These are phyloP conservation scores for Streptanthus diversifolius DNA, from an alignment of 345 rosid species.

Conservation along the genomic window DNA sequence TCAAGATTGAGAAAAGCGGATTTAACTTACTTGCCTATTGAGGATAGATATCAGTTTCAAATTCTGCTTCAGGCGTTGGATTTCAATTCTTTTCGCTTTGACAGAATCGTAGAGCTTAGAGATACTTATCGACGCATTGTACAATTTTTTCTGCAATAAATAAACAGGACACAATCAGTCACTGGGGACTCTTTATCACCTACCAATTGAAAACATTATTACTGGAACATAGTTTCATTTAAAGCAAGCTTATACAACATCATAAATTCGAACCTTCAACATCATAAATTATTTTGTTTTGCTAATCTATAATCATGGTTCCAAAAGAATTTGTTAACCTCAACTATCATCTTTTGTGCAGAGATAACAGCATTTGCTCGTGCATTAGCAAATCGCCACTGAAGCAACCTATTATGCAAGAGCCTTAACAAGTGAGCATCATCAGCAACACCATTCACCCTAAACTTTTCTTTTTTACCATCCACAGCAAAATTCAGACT, in stretches of 20 bases:
- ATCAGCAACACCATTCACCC: slow-evolving; percentile 47
- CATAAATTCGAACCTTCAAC: too few relatives aligned
- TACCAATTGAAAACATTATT: neutral
- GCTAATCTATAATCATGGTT: neutral
- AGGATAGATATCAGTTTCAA: slow-evolving; percentile 62
- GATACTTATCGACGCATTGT: slow-evolving; percentile 50
- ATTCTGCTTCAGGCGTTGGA: slow-evolving; percentile 63
- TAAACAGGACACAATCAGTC: neutral
- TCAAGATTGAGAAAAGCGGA: neutral
- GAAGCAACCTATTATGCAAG: slow-evolving; percentile 68
- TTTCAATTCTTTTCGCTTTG: slow-evolving; percentile 51
- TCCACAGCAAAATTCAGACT: slow-evolving; percentile 65
- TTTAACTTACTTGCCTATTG: slow-evolving; percentile 58
- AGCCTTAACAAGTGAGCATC: slow-evolving; percentile 74
- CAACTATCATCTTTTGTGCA: slow-evolving; percentile 55
- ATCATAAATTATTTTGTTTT: neutral
- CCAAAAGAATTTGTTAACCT: slow-evolving; percentile 47
- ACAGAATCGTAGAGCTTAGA: slow-evolving; percentile 72
- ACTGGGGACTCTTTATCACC: neutral
- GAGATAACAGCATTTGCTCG: slow-evolving; percentile 57
- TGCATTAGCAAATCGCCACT: slow-evolving; percentile 85
- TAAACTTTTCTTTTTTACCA: slow-evolving; percentile 55
- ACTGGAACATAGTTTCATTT: neutral
- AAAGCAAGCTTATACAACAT: too few relatives aligned
- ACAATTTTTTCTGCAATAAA: slow-evolving; percentile 59